phyloP scores from a whole-genome alignment of 345 rosid species.

The Angophora floribunda region DNA sequence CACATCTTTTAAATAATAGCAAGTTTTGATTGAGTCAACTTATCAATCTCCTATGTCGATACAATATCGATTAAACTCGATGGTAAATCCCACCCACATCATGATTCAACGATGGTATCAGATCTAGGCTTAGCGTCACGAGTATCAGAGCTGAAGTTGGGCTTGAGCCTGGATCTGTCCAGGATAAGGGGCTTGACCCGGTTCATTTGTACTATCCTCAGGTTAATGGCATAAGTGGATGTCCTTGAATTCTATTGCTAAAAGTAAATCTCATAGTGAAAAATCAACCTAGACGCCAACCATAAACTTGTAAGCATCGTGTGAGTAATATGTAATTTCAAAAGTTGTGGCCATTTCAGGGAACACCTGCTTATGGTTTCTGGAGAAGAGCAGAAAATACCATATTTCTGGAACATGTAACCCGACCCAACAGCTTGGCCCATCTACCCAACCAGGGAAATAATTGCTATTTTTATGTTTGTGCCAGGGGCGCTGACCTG shows the following conservation, averaged over 20 bases:
- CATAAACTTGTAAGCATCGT: not conserved
- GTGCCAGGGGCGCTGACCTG: not conserved
- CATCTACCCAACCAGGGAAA: not conserved
- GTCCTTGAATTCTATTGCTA: not conserved
- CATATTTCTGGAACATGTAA: not conserved
- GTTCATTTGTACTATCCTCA: not conserved
- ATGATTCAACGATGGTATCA: not conserved
- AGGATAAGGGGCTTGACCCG: not conserved
- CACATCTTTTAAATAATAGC: not conserved
- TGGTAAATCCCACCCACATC: not conserved
- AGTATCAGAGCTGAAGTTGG: not conserved
- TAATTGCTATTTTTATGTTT: not conserved
- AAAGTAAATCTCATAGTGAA: not conserved
- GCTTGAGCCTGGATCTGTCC: not conserved
- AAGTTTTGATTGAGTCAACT: not conserved
- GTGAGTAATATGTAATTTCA: not conserved
- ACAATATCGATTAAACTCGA: not conserved
- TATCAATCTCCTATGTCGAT: not conserved
- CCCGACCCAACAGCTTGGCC: not conserved
- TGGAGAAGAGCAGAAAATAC: not conserved
- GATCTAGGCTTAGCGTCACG: not conserved
- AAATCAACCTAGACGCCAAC: not conserved
- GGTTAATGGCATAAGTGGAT: not conserved
- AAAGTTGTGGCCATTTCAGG: not conserved
- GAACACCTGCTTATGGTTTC: not conserved